These are phyloP conservation scores for Spathaspora passalidarum DNA, from an alignment of 805 yeast species.

Conservation along the genomic window DNA sequence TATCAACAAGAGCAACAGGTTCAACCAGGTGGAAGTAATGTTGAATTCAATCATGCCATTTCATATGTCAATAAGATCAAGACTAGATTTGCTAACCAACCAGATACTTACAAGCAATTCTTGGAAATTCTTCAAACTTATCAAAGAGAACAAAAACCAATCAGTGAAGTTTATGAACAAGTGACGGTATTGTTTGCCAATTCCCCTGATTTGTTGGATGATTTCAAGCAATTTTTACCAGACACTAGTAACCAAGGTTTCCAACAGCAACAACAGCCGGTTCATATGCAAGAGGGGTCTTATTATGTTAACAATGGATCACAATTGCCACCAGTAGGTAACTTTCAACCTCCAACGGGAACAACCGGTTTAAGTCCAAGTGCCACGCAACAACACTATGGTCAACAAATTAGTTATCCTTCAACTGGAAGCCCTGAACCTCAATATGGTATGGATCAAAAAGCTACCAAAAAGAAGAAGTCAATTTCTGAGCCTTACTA, in stretches of 20 bases:
- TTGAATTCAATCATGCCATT: constrained; percentile 96
- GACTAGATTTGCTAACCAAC: constrained; percentile 88
- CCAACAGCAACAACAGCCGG: constrained; percentile 20
- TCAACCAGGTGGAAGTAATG: constrained; percentile 56
- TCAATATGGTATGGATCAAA: not conserved
- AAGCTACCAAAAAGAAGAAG: constrained; percentile 16
- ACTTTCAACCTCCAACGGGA: constrained; percentile 66
- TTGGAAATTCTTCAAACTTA: constrained; percentile 94
- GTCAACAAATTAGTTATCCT: constrained; percentile 7
- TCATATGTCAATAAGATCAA: constrained; percentile 95
- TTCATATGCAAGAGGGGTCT: constrained; percentile 14
- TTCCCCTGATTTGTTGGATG: constrained; percentile 92
- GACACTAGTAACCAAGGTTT: constrained; percentile 55
- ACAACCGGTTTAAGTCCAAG: constrained; percentile 24
- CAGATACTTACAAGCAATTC: constrained; percentile 92
- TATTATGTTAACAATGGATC: constrained; percentile 27
- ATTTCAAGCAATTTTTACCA: constrained; percentile 92
- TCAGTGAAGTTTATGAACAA: constrained; percentile 91
- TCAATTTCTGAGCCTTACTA: constrained; percentile 27
- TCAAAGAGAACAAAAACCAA: constrained; percentile 94
- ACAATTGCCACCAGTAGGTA: constrained; percentile 86
- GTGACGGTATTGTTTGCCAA: constrained; percentile 84
- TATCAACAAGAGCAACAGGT: constrained; percentile 2
- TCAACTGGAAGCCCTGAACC: constrained; percentile 12
- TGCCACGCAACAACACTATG: constrained; percentile 15